Conservation (phyloP, 163 green algal species). For the Trebouxiophyceae sp. region DNA sequence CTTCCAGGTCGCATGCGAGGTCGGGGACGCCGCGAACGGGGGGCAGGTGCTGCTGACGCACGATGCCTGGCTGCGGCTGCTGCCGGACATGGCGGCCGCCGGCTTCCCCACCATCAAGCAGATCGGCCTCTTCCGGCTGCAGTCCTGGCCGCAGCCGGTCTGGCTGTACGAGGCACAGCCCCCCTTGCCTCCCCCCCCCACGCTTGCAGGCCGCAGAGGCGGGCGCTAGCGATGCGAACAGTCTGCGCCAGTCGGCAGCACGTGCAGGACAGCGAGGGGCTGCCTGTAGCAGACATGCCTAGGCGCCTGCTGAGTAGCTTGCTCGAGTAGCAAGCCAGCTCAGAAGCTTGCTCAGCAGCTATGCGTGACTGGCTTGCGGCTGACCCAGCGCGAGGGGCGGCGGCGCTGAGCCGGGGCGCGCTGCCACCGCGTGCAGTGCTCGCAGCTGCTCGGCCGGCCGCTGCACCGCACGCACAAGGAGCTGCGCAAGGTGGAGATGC, state of each 20-base stretch:
- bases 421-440: no score
- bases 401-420: no score
- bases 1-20: slow-evolving; percentile 52
- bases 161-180: slow-evolving; percentile 45
- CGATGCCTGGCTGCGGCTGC: slow-evolving; percentile 52
- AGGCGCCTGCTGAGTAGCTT: no score
- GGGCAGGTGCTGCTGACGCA: slow-evolving; percentile 74
- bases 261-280: no score
- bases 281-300: no score
- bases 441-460: slow-evolving; percentile 45
- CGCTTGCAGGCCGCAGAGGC: no score
- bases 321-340: no score
- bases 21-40: slow-evolving; percentile 50
- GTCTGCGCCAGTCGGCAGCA: no score
- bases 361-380: no score
- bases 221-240: no score
- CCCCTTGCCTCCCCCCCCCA: not conserved
- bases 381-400: no score
- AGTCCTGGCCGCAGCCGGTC: slow-evolving; percentile 24
- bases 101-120: slow-evolving; percentile 67
- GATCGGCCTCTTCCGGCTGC: slow-evolving; percentile 55
- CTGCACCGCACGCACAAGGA: slow-evolving; percentile 29
- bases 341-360: no score
- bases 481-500: slow-evolving; percentile 25
- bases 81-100: slow-evolving; percentile 42